phyloP scores from a whole-genome alignment of 2,329 filamentous ascomycete genomes.

The Thelonectria rubi region DNA sequence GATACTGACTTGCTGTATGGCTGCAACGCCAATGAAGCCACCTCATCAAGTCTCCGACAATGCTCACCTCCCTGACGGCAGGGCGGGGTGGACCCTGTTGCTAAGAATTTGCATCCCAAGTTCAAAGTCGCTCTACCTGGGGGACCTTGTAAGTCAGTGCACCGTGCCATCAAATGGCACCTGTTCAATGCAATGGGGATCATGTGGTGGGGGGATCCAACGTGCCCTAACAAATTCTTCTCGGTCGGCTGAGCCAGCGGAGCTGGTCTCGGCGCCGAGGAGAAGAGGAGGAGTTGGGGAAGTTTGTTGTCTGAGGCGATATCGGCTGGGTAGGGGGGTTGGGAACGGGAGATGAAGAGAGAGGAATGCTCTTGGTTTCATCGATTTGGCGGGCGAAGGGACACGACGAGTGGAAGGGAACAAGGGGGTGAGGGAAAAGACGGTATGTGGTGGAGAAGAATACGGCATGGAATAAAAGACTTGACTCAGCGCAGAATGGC shows the following conservation, averaged over 20 bases:
- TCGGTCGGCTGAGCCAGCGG: slow-evolving; percentile 38
- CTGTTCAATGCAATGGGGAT: slow-evolving; percentile 12
- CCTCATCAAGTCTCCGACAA: slow-evolving; percentile 2
- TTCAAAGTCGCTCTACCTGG: slow-evolving; percentile 19
- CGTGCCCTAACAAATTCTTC: slow-evolving; percentile 31
- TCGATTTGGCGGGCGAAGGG: background rate
- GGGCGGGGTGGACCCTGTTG: slow-evolving; percentile 7
- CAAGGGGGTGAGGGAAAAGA: background rate
- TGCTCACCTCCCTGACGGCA: background rate
- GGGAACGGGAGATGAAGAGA: slow-evolving; percentile 7
- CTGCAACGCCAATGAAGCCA: slow-evolving; percentile 13
- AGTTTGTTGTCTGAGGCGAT: slow-evolving; percentile 21
- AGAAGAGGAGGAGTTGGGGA: background rate
- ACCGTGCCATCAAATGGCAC: background rate
- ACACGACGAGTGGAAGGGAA: background rate
- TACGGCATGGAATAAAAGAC: background rate
- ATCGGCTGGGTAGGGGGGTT: slow-evolving; percentile 24
- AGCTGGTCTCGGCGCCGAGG: slow-evolving; percentile 19
- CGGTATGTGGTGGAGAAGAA: slow-evolving; percentile 3
- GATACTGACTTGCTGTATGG: slow-evolving; percentile 10
- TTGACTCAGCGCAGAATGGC: background rate
- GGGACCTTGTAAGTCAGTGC: slow-evolving; percentile 4
- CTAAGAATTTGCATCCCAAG: slow-evolving; percentile 13
- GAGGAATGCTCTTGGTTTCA: background rate
- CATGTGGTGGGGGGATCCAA: slow-evolving; percentile 11